Conservation (phyloP, 2,329 filamentous ascomycete genomes). For the Neocatenulostroma microsporum region DNA sequence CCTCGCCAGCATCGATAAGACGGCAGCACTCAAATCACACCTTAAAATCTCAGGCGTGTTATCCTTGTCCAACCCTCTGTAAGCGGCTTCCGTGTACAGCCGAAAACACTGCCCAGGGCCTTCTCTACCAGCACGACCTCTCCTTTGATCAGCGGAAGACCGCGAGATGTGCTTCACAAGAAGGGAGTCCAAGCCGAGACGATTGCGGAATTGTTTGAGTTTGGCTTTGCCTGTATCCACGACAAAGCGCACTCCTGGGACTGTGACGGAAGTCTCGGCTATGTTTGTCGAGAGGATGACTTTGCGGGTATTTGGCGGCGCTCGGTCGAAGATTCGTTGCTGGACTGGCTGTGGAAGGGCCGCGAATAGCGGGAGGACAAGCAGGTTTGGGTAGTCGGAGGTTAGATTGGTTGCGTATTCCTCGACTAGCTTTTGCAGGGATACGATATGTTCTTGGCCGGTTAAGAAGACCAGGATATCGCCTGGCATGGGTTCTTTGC, state of each 20-base stretch:
- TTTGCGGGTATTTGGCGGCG: conserved; percentile 70
- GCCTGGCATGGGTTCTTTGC: conserved; percentile 81
- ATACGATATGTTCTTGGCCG: conserved; percentile 87
- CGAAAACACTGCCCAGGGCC: conserved; percentile 82
- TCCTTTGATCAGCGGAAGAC: conserved; percentile 84
- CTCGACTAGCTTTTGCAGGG: conserved; percentile 69
- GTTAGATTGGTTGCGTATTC: conserved; percentile 68
- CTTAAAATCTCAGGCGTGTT: conserved; percentile 85
- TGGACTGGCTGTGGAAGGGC: conserved; percentile 82
- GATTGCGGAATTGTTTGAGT: conserved; percentile 79
- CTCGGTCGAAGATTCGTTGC: conserved; percentile 73
- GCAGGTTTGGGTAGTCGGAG: conserved; percentile 40
- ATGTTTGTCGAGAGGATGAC: conserved; percentile 93
- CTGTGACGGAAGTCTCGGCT: conserved; percentile 95
- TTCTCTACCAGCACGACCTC: conserved; percentile 88
- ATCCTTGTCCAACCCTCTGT: conserved; percentile 59
- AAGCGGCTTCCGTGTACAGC: conserved; percentile 76
- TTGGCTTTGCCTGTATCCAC: conserved; percentile 92
- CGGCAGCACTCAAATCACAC: conserved; percentile 76
- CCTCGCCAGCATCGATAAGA: conserved; percentile 88
- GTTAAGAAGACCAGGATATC: conserved; percentile 89
- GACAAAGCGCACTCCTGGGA: conserved; percentile 84
- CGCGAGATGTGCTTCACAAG: conserved; percentile 85
- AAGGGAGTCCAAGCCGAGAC: conserved; percentile 81
- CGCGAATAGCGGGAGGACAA: conserved; percentile 76